These are phyloP conservation scores for Mycosphaerella arachidis DNA, from an alignment of 2,329 filamentous ascomycete genomes.

Conservation along the genomic window DNA sequence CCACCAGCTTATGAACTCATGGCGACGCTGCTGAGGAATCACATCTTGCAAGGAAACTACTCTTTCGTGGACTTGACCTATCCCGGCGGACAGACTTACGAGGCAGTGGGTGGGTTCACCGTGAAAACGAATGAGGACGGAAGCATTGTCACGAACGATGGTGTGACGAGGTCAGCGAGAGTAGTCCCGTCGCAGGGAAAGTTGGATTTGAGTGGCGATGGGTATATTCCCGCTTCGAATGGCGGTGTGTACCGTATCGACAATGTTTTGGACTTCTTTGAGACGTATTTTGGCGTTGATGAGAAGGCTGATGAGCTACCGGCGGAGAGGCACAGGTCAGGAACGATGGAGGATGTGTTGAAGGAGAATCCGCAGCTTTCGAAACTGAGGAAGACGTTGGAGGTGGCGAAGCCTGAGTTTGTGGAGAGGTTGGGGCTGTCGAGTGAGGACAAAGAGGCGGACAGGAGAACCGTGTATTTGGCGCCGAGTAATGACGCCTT, in stretches of 20 bases:
- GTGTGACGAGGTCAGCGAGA: neutral
- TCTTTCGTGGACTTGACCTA: neutral
- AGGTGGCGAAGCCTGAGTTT: constrained; percentile 10
- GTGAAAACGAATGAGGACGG: constrained; percentile 5
- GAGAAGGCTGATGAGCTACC: neutral
- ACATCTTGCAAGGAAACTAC: constrained; percentile 10
- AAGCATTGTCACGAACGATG: constrained; percentile 12
- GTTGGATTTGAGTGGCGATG: constrained; percentile 2
- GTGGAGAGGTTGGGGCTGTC: constrained; percentile 7
- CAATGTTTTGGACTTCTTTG: constrained; percentile 5
- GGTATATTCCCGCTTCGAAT: constrained; percentile 10
- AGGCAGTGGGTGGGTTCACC: constrained; percentile 12
- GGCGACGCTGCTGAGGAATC: constrained; percentile 10
- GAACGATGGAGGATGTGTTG: constrained; percentile 14
- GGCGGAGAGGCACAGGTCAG: neutral
- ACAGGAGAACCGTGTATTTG: constrained; percentile 8
- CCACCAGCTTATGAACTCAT: constrained; percentile 12
- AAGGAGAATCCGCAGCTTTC: constrained; percentile 2
- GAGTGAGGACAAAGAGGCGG: neutral
- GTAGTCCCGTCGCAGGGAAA: constrained; percentile 1
- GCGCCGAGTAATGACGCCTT: constrained; percentile 16
- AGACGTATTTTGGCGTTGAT: constrained; percentile 14
- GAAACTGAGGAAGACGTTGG: neutral
- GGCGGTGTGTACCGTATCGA: constrained; percentile 16
- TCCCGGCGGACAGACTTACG: neutral